phyloP scores from a whole-genome alignment of 805 yeast genomes.

The Pichia kluyveri region DNA sequence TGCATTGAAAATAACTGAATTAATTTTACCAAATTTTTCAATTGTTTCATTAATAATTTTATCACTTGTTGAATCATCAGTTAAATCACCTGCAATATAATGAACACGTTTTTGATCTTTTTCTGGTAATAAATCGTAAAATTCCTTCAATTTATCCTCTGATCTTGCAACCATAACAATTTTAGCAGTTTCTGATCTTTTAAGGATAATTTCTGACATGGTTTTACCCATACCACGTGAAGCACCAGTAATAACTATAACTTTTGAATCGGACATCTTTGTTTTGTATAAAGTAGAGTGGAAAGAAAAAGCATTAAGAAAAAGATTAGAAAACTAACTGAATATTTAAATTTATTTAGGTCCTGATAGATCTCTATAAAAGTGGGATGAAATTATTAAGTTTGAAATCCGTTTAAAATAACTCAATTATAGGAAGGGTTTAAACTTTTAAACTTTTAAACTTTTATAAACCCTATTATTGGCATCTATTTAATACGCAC shows the following conservation, averaged over 20 bases:
- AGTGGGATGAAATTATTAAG: too few species aligned
- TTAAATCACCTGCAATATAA: slow-evolving; percentile 52
- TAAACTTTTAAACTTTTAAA: too few species aligned
- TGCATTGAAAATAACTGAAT: slow-evolving; percentile 68
- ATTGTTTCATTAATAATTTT: slow-evolving; percentile 7
- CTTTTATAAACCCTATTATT: too few species aligned
- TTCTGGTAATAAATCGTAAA: slow-evolving; percentile 29
- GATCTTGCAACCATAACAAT: slow-evolving; percentile 76
- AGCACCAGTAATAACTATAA: slow-evolving; percentile 49
- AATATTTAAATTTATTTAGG: too few species aligned
- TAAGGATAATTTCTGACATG: slow-evolving; percentile 46
- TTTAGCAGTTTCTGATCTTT: slow-evolving; percentile 22
- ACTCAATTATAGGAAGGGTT: too few species aligned
- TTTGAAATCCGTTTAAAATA: too few species aligned
- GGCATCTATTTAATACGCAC: too few species aligned
- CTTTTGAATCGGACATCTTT: background rate
- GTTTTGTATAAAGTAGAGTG: background rate
- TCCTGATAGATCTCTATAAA: too few species aligned
- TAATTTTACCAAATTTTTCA: slow-evolving; percentile 42
- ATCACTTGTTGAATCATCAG: slow-evolving; percentile 25
- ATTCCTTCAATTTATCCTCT: slow-evolving; percentile 30
- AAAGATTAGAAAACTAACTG: too few species aligned
- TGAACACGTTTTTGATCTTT: slow-evolving; percentile 44
- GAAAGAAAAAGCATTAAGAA: background rate
- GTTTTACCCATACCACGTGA: slow-evolving; percentile 78